These are phyloP conservation scores for Excoecaria cochinchinensis DNA, from an alignment of 345 rosid species.

Conservation along the genomic window DNA sequence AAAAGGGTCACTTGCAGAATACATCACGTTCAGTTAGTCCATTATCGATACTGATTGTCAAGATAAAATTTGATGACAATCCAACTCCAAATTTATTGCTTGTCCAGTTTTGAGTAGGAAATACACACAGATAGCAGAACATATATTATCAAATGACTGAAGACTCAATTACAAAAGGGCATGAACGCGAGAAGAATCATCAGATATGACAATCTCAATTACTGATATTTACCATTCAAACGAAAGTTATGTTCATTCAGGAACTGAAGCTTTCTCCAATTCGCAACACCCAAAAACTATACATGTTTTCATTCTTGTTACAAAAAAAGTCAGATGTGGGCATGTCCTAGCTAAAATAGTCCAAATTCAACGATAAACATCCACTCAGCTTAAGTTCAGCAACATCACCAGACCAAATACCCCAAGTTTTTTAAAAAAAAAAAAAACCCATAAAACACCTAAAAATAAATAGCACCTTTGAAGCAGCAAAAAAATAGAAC, in stretches of 20 bases:
- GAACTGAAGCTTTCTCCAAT: background rate
- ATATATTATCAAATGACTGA: background rate
- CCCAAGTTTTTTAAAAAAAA: background rate
- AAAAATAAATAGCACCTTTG: background rate
- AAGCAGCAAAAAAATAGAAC: background rate
- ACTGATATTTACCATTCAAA: background rate
- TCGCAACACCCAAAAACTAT: background rate
- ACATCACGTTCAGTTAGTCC: background rate
- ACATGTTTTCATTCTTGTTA: background rate
- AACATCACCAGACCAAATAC: background rate
- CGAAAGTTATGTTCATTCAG: background rate
- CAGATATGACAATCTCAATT: background rate
- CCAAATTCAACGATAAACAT: background rate
- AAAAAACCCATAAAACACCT: background rate
- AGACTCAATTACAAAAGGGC: no score
- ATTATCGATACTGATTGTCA: background rate
- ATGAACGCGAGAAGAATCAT: background rate
- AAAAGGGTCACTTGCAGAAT: background rate
- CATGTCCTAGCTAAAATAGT: background rate
- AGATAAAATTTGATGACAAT: background rate
- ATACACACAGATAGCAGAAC: background rate
- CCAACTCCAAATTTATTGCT: background rate
- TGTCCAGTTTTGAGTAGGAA: background rate
- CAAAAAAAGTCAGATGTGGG: background rate
- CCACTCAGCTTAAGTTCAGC: background rate